A percentile compares a stretch with the other conserved stretches of the same genome.
phyloP scores from a whole-genome alignment of 768 basidiomycete genomes.

The Mycena haematopus region DNA sequence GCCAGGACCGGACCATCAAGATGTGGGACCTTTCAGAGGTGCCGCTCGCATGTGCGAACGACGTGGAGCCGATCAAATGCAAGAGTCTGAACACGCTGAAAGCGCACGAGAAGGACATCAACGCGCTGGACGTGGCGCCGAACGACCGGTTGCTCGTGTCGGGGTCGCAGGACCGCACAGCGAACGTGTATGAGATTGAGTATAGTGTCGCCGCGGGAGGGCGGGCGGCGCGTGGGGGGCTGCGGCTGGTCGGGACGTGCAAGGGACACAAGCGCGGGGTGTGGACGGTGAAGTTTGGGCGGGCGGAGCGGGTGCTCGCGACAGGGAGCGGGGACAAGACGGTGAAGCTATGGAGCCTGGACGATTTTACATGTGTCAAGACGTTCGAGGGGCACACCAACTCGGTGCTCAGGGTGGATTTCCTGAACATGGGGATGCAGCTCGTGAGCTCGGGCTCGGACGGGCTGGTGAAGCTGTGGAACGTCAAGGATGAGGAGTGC shows the following conservation, averaged over 20 bases:
- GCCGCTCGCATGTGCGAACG: constrained; percentile 38
- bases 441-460: constrained; percentile 92
- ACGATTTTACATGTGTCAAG: constrained; percentile 92
- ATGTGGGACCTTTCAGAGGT: constrained; percentile 91
- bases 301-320: constrained; percentile 82
- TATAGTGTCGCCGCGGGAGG: constrained; percentile 51
- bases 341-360: constrained; percentile 91
- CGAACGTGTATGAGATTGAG: constrained; percentile 85
- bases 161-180: constrained; percentile 95
- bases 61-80: constrained; percentile 52
- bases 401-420: constrained; percentile 93
- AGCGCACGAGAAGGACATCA: constrained; percentile 99
- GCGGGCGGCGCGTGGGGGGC: constrained; percentile 64
- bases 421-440: constrained; percentile 83
- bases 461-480: constrained; percentile 96
- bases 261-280: constrained; percentile 97
- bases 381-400: constrained; percentile 99
- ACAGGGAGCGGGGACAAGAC: constrained; percentile 96
- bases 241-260: constrained; percentile 83
- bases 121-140: constrained; percentile 90
- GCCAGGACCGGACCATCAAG: constrained; percentile 96
- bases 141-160: constrained; percentile 91
- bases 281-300: constrained; percentile 92
- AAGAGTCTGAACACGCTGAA: constrained; percentile 84
- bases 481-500: constrained; percentile 87